Evolutionary conservation across 371 early-diverging fungal species (phyloP), one percentile per base, ranked within the genome.

Genomic region (Mucor circinelloides): DNA sequence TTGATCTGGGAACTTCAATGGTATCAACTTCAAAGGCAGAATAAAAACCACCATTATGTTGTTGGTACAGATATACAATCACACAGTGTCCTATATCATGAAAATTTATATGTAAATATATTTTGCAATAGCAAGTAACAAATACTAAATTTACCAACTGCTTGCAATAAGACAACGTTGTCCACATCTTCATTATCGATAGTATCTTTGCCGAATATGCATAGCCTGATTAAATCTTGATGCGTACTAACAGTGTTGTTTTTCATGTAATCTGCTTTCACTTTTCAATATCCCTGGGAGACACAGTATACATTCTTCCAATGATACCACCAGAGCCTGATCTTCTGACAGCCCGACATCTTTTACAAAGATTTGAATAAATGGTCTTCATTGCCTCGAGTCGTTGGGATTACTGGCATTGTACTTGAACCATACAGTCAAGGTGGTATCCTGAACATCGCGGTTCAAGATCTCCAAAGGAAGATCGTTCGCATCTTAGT

Each of bases 41-140:
- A 68, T 59, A 63, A 63, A 68, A 68, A 59, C 63, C 58, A 58
- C 63, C 63, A 58, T 63, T 40, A 52, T 63, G 63, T 54, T 63
- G 59, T 68, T 58, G 50, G 69, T 52, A 63, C 69, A 58, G 54
- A 68, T 68, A 68, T 68, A 68, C 69, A 63, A 63, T 68, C 59
- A 68, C 59, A 68, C 59, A 31, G 54, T 68, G 64, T 54, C 63
- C 64, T 68, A 68, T 68, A 63, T 52, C 50, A 63, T 63, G 59
- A 52, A 68, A 58, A 68, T 25, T 19, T 63, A 58, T 63, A 30
- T 68, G 52, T 68, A 68, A 59, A 68, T 68, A 56, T 44, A 58
- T 68, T 68, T 69, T 59, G 69, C 64, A 69, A 59, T 69, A 60
- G 50, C 64, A 58, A 68, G 63, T 69, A 69, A 63, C 69, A 61